These are phyloP conservation scores for Ambrosiella beaveri DNA, from an alignment of 2,329 filamentous ascomycete species.

Conservation along the genomic window DNA sequence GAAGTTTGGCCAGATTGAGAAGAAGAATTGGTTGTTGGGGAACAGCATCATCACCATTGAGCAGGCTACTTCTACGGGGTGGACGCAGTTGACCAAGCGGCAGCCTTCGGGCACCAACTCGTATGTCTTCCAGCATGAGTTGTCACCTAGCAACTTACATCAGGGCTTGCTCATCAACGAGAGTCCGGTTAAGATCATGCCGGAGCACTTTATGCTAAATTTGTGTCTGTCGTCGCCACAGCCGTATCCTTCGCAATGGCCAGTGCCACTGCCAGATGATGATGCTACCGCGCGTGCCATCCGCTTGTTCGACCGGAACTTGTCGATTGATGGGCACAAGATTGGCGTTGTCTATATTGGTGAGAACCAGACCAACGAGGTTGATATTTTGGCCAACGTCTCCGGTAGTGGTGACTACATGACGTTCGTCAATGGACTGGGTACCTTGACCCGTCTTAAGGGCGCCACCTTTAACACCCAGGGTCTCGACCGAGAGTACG, in stretches of 20 bases:
- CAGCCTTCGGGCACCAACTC: conserved; percentile 52
- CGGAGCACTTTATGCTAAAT: conserved; percentile 56
- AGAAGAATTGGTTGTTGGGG: conserved; percentile 55
- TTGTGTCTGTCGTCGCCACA: conserved; percentile 47
- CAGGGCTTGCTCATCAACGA: conserved; percentile 26
- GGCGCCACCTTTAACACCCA: conserved; percentile 84
- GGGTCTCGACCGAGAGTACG: conserved; percentile 61
- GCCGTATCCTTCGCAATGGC: conserved; percentile 41
- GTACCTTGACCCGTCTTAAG: conserved; percentile 63
- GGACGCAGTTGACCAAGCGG: conserved; percentile 53
- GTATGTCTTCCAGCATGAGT: conserved; percentile 42
- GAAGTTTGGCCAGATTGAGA: conserved; percentile 47
- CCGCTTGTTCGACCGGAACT: conserved; percentile 65
- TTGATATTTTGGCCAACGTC: conserved; percentile 72
- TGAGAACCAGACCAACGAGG: conserved; percentile 65
- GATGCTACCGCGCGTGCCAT: conserved; percentile 59
- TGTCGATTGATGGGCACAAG: conserved; percentile 88
- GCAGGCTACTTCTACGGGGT: conserved; percentile 47
- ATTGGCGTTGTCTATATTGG: conserved; percentile 88
- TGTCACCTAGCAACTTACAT: conserved; percentile 39
- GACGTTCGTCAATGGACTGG: conserved; percentile 65
- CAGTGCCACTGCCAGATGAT: conserved; percentile 56
- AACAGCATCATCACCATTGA: conserved; percentile 59
- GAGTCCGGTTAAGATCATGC: conserved; percentile 45
- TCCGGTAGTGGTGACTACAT: conserved; percentile 78